These are phyloP conservation scores for Pilatotrama ljubarskyi DNA, from an alignment of 768 basidiomycete genomes.

Conservation along the genomic window DNA sequence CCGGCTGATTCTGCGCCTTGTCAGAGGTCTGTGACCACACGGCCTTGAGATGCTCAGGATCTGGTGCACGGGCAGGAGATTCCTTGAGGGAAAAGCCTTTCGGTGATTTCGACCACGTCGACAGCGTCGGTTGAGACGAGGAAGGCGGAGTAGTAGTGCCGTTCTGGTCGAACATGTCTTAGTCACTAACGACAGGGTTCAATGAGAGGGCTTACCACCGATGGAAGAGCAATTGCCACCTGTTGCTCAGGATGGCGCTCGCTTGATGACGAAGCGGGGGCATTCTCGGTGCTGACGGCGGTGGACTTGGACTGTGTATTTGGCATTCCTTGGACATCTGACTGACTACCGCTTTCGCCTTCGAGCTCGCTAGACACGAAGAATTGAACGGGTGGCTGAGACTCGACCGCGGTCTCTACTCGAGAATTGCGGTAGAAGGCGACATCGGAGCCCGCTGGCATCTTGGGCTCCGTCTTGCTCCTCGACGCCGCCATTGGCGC, in stretches of 20 bases:
- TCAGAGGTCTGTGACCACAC: slow-evolving; percentile 81
- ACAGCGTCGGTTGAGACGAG: slow-evolving; percentile 35
- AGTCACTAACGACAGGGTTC: background rate
- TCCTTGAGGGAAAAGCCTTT: slow-evolving; percentile 64
- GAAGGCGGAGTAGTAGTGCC: background rate
- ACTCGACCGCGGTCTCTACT: slow-evolving; percentile 50
- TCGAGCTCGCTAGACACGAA: slow-evolving; percentile 81
- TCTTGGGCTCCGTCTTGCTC: slow-evolving; percentile 60
- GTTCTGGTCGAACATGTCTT: slow-evolving; percentile 1
- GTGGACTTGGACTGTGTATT: background rate
- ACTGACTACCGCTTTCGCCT: slow-evolving; percentile 9
- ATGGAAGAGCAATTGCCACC: background rate
- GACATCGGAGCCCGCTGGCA: slow-evolving; percentile 70
- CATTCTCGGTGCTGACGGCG: background rate
- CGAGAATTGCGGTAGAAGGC: slow-evolving; percentile 71
- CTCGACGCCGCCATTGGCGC: slow-evolving; percentile 35
- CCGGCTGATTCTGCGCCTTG: slow-evolving; percentile 61
- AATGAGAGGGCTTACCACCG: background rate
- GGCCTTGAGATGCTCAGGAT: slow-evolving; percentile 83
- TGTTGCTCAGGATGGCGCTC: background rate
- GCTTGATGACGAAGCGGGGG: background rate
- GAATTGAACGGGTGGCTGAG: slow-evolving; percentile 62
- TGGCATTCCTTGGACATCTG: background rate
- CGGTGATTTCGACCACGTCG: slow-evolving; percentile 55
- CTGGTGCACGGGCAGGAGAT: slow-evolving; percentile 63